Percentiles rank a stretch among this genome's conserved stretches.
Conservation (phyloP, 1,284 basidiomycete species). For the Caloboletus inedulis region DNA sequence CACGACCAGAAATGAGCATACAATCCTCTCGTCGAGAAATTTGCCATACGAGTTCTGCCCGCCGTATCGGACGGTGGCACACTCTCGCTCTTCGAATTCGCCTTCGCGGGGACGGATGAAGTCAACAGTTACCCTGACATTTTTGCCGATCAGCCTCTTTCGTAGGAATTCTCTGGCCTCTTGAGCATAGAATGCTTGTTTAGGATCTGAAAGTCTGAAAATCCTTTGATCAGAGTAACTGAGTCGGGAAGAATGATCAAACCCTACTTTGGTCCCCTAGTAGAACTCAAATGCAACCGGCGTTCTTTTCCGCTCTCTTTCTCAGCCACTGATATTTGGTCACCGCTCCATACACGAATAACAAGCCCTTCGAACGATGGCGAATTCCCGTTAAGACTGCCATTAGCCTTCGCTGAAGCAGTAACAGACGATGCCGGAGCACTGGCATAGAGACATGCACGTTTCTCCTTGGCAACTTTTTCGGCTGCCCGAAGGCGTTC, state of each 20-base stretch:
- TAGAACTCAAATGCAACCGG: conserved; percentile 86
- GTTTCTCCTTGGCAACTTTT: conserved; percentile 80
- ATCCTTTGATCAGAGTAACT: conserved; percentile 10
- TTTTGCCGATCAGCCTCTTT: conserved; percentile 88
- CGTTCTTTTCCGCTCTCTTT: conserved; percentile 76
- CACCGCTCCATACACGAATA: conserved; percentile 86
- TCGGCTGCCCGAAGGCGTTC: conserved; percentile 86
- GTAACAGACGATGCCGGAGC: conserved; percentile 32
- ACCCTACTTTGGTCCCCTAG: conserved; percentile 77
- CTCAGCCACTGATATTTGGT: conserved; percentile 83
- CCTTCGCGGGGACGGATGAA: conserved; percentile 92
- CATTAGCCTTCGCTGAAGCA: conserved; percentile 44
- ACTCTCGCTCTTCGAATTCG: conserved; percentile 90
- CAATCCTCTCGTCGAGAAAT: not conserved
- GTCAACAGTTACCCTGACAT: conserved; percentile 80
- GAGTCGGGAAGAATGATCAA: not conserved
- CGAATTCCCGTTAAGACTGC: conserved; percentile 19
- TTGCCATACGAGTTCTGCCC: conserved; percentile 63
- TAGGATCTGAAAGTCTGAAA: conserved; percentile 72
- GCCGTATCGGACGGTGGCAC: conserved; percentile 85
- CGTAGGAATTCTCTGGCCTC: conserved; percentile 92
- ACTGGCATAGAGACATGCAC: conserved; percentile 76
- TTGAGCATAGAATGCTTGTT: conserved; percentile 84
- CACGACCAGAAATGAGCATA: conserved; percentile 4
- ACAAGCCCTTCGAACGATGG: conserved; percentile 82